Evolutionary conservation across 106 monocot species (phyloP), one percentile per base, ranked within the genome.

Genomic region (Dendrobium catenatum): DNA sequence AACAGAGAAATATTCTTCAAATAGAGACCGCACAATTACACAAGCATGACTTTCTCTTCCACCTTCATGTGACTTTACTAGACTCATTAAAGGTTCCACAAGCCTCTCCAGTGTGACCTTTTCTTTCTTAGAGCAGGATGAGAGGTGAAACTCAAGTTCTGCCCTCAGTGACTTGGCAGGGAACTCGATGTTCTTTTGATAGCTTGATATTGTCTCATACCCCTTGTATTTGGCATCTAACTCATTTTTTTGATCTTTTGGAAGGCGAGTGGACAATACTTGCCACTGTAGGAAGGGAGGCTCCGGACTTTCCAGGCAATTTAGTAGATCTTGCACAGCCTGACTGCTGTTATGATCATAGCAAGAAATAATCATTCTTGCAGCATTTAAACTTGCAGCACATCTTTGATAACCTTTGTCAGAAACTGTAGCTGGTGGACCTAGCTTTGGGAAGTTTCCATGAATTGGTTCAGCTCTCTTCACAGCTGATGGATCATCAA

Each of bases 251-350:
- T 95, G 91, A 85, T 95, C 93, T 87, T 95, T 99, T 43, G 95
- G 98, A 9, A 99, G 88, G 22, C 98, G 93, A 75, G 95, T 99
- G 44, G 95, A 89, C 83, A 95, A 86, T 68, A 99, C 98, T 87
- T 99, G 95, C 98, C 98, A 99, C 59, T 99, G 98, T 75, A 99
- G 85, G 74, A 95, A 99, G 51, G 98, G 98, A 76, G 95, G 91
- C 83, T 95, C 89, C 22, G 95, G 98, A 85, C 89, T 95, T 79
- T 99, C 98, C 51, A 99, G 79, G 88, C 91, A 90, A 67, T 84
- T 82, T 11, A 99, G 86, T 49, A 99, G 82, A 87, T 89, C 93
- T 86, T 91, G 88, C 78, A 93, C 88, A 48, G 91, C 98, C 98
- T 90, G 85, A 77, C 86, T 77, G 24, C 92, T 99, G 72, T 90